Evolutionary conservation across 1,284 basidiomycete species (phyloP).

Genomic region (Pseudozyma hubeiensis): DNA sequence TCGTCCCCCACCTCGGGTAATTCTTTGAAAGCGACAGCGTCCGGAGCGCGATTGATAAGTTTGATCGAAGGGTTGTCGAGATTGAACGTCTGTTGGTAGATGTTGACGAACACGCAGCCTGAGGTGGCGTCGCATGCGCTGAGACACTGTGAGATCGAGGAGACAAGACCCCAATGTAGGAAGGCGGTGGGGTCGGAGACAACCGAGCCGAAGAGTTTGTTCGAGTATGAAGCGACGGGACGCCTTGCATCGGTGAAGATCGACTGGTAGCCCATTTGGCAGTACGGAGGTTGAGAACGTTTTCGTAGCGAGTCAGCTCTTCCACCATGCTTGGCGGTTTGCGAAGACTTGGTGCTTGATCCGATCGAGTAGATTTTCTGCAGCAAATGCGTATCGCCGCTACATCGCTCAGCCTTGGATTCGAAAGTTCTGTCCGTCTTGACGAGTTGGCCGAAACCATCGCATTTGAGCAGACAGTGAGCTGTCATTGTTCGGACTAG

Average conservation of each 20-base stretch:
- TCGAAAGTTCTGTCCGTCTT: background rate
- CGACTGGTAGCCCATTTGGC: conserved; percentile 6
- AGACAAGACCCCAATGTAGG: conserved; percentile 36
- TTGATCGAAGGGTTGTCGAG: conserved; percentile 15
- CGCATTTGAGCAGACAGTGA: conserved; percentile 23
- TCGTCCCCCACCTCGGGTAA: background rate
- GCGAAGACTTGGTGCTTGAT: background rate
- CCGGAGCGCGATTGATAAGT: conserved; percentile 6
- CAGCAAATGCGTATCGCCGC: conserved; percentile 2
- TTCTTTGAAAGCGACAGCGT: too few relatives aligned
- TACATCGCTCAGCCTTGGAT: conserved; percentile 6
- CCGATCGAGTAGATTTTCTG: conserved; percentile 6
- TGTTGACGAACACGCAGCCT: conserved; percentile 29
- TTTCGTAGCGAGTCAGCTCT: background rate
- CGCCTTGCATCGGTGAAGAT: conserved; percentile 16
- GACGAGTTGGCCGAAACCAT: conserved; percentile 3
- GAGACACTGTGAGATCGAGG: conserved; percentile 6
- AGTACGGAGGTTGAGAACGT: conserved; percentile 1
- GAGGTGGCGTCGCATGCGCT: conserved; percentile 23
- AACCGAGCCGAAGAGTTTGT: conserved; percentile 23
- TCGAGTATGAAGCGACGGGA: conserved; percentile 10
- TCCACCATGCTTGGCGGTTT: too few relatives aligned
- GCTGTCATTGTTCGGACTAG: conserved; percentile 6
- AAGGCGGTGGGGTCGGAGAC: conserved; percentile 26
- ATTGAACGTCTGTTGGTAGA: conserved; percentile 33